Evolutionary conservation across 108 stramenopile genomes (phyloP).

Genomic region (Cyclotella sp.): DNA sequence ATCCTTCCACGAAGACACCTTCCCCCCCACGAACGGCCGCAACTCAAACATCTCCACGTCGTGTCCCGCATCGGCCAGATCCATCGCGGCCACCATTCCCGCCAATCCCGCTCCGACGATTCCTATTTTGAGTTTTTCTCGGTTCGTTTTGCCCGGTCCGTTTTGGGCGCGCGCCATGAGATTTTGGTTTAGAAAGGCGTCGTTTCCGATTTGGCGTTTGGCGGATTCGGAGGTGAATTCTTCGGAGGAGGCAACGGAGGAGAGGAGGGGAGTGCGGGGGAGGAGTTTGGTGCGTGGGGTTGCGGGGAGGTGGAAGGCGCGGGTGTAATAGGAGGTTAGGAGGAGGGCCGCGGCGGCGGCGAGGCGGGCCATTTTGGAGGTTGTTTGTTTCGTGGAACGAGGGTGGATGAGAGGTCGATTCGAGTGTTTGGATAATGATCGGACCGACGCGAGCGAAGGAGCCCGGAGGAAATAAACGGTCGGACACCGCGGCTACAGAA

Average conservation of each 20-base stretch:
- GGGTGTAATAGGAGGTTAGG: not conserved
- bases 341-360: conserved; percentile 21
- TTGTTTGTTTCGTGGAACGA: not conserved
- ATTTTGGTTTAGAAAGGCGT: conserved; percentile 86
- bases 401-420: not conserved
- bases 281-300: conserved; percentile 1
- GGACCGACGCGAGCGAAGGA: no score
- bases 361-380: conserved; percentile 33
- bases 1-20: conserved; percentile 94
- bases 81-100: conserved; percentile 96
- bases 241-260: conserved; percentile 18
- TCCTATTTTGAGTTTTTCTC: conserved; percentile 87
- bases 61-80: conserved; percentile 95
- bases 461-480: no score
- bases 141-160: conserved; percentile 83
- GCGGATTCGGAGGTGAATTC: conserved; percentile 82
- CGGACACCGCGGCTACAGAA: no score
- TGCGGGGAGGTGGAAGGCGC: conserved; percentile 40
- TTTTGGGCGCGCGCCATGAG: conserved; percentile 88
- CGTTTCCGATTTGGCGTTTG: conserved; percentile 85
- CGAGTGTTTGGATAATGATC: not conserved
- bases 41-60: conserved; percentile 95
- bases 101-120: conserved; percentile 94
- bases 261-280: not conserved
- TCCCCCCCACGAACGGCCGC: conserved; percentile 93